Percentiles rank a stretch among this genome's conserved stretches.
Evolutionary conservation across 2,329 filamentous ascomycete genomes (phyloP).

Genomic region (Pseudocercospora eumusae): DNA sequence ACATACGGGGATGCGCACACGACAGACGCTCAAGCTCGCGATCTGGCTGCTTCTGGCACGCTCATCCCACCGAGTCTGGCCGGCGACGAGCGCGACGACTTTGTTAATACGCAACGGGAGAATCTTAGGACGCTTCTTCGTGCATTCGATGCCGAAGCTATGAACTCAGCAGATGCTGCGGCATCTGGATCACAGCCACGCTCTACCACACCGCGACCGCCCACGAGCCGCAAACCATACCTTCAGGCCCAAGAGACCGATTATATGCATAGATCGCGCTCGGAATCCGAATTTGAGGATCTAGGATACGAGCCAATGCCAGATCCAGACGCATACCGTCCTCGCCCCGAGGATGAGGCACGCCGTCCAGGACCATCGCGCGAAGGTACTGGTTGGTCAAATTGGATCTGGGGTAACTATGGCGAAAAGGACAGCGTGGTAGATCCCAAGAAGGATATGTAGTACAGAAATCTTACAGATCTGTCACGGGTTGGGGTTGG

Average conservation of each 20-base stretch:
- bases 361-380: slow-evolving; percentile 17
- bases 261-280: slow-evolving; percentile 73
- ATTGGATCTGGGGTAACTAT: slow-evolving; percentile 43
- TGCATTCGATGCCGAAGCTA: slow-evolving; percentile 78
- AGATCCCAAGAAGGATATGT: slow-evolving; percentile 37
- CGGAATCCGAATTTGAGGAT: slow-evolving; percentile 80
- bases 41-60: slow-evolving; percentile 59
- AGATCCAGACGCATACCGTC: slow-evolving; percentile 37
- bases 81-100: slow-evolving; percentile 69
- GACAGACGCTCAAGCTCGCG: slow-evolving; percentile 48
- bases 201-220: slow-evolving; percentile 29
- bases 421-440: slow-evolving; percentile 41
- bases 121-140: slow-evolving; percentile 71
- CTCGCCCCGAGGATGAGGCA: slow-evolving; percentile 22
- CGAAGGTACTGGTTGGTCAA: slow-evolving; percentile 37
- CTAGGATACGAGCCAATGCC: slow-evolving; percentile 42
- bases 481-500: not conserved
- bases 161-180: slow-evolving; percentile 43
- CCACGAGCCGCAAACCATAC: slow-evolving; percentile 36
- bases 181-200: slow-evolving; percentile 28
- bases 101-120: slow-evolving; percentile 77
- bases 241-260: slow-evolving; percentile 26
- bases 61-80: slow-evolving; percentile 71
- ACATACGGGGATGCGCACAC: slow-evolving; percentile 41
- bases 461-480: not conserved